Evolutionary conservation across 768 basidiomycete genomes (phyloP).

Genomic region (Gymnopilus junonius): DNA sequence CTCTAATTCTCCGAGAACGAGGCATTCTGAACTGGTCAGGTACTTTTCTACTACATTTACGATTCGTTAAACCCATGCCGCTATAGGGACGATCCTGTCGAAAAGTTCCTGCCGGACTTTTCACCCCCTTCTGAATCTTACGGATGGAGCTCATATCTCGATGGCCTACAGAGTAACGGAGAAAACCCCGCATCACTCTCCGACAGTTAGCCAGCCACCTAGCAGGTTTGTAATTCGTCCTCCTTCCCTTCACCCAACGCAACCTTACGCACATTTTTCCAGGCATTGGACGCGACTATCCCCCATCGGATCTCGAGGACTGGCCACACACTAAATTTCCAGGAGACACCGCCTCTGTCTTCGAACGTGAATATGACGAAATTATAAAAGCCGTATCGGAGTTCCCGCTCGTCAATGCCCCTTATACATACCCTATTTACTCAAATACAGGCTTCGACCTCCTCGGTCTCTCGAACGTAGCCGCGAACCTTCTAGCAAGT

Average conservation of each 20-base stretch:
- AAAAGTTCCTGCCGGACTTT: conserved; percentile 46
- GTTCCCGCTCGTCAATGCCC: conserved; percentile 44
- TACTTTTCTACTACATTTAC: background rate
- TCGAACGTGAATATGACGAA: conserved; percentile 17
- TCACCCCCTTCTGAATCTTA: conserved; percentile 31
- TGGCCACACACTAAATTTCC: conserved; percentile 44
- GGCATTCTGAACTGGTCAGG: conserved; percentile 44
- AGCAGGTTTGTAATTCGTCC: conserved; percentile 24
- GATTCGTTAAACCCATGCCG: background rate
- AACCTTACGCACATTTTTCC: background rate
- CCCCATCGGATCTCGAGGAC: conserved; percentile 31
- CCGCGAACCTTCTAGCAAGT: conserved; percentile 50
- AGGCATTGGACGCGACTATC: conserved; percentile 43
- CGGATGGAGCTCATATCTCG: conserved; percentile 38
- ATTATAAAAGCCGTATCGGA: conserved; percentile 40
- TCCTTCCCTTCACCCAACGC: background rate
- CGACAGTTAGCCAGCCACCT: conserved; percentile 48
- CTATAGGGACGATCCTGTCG: conserved; percentile 53
- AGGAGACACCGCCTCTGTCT: background rate
- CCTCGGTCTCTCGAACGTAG: conserved; percentile 65
- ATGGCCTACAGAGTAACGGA: conserved; percentile 12
- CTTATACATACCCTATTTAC: conserved; percentile 64
- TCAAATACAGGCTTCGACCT: conserved; percentile 80
- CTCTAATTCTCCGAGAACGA: conserved; percentile 49
- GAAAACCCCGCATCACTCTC: conserved; percentile 38